These are phyloP conservation scores for Aphanomyces euteiches DNA, from an alignment of 352 stramenopile genomes.

Conservation along the genomic window DNA sequence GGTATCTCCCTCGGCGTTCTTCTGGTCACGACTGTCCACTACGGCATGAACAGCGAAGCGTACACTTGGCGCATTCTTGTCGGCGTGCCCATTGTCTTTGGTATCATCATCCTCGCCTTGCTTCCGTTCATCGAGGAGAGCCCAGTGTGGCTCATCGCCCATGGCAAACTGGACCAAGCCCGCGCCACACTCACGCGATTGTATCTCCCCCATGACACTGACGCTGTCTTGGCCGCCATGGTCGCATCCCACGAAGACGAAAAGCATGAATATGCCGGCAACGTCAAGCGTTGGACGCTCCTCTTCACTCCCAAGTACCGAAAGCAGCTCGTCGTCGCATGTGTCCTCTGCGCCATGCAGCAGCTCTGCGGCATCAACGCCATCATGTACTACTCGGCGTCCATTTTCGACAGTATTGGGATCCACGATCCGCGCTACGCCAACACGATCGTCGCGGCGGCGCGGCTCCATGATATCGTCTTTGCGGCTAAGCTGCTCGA, in stretches of 20 bases:
- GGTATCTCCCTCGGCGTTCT: conserved; percentile 45
- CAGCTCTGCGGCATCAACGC: conserved; percentile 67
- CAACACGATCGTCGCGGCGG: conserved; percentile 50
- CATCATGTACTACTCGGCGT: conserved; percentile 68
- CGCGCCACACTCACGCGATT: not conserved
- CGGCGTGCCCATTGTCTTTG: conserved; percentile 52
- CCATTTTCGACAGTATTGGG: conserved; percentile 54
- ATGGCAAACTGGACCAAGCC: conserved; percentile 2
- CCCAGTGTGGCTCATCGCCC: conserved; percentile 20
- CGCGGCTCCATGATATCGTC: conserved; percentile 54
- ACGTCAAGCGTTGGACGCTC: conserved; percentile 1
- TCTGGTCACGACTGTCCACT: conserved; percentile 42
- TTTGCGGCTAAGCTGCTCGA: conserved; percentile 38
- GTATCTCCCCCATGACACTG: conserved; percentile 11
- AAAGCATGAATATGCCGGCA: not conserved
- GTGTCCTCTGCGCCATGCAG: conserved; percentile 42
- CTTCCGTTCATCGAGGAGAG: conserved; percentile 20
- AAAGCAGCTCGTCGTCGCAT: conserved; percentile 46
- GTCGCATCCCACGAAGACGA: conserved; percentile 17
- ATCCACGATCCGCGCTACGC: conserved; percentile 53
- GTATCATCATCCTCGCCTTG: conserved; percentile 39
- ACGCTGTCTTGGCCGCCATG: conserved; percentile 7
- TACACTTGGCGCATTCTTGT: conserved; percentile 40
- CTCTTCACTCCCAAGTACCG: conserved; percentile 33
- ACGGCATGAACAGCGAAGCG: conserved; percentile 32